These are phyloP conservation scores for Penicillium brasilianum DNA, from an alignment of 2,329 filamentous ascomycete genomes.

Conservation along the genomic window DNA sequence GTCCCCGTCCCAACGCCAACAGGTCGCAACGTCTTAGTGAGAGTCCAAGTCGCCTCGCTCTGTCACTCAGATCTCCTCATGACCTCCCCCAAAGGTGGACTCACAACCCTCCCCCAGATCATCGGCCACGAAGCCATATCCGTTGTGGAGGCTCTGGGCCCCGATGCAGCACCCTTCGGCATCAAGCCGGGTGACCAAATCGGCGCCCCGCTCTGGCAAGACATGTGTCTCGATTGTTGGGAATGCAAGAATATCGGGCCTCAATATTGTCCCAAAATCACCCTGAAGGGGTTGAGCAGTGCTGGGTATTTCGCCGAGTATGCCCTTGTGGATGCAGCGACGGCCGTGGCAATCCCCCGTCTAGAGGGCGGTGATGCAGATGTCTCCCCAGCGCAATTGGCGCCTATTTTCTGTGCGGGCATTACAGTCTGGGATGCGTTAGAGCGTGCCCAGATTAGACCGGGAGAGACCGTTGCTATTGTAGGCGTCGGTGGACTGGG, in stretches of 20 bases:
- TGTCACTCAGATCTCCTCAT: conserved; percentile 48
- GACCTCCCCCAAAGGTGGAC: conserved; percentile 2
- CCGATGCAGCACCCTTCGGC: conserved; percentile 44
- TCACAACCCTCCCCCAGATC: conserved; percentile 26
- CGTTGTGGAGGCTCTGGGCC: conserved; percentile 47
- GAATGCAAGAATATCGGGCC: conserved; percentile 51
- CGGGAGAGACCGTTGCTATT: conserved; percentile 23
- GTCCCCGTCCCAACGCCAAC: conserved; percentile 52
- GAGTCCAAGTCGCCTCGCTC: conserved; percentile 46
- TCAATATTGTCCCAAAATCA: conserved; percentile 21
- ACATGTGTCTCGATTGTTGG: conserved; percentile 54
- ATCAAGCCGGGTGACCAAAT: conserved; percentile 52
- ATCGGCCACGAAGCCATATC: conserved; percentile 57
- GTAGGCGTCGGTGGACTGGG: conserved; percentile 33
- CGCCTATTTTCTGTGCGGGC: conserved; percentile 58
- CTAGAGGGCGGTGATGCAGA: conserved; percentile 34
- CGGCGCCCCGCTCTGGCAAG: conserved; percentile 54
- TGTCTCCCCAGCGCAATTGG: conserved; percentile 28
- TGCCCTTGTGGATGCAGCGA: conserved; percentile 53
- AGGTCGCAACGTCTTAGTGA: conserved; percentile 49
- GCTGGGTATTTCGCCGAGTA: conserved; percentile 58
- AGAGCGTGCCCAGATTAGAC: conserved; percentile 12
- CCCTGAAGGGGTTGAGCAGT: conserved; percentile 48
- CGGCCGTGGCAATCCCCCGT: conserved; percentile 49
- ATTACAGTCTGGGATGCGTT: conserved; percentile 46